Percentiles rank a stretch among this genome's conserved stretches.
These are phyloP conservation scores for Rhizophagus sp. DNA, from an alignment of 192 early-diverging fungal genomes.

Conservation along the genomic window DNA sequence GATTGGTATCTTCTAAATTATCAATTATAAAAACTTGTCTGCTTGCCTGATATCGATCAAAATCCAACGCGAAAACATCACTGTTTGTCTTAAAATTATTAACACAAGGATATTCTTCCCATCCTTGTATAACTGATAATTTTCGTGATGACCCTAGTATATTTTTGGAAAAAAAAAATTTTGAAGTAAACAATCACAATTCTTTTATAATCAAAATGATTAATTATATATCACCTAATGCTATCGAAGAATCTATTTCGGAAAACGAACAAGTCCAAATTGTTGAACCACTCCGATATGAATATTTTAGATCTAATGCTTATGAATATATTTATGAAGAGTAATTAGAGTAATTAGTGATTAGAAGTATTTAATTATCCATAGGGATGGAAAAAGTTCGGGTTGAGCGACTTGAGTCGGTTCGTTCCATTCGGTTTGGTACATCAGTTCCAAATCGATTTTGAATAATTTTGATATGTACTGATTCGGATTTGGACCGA, in stretches of 20 bases:
- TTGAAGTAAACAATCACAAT: neutral
- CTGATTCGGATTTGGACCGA: too few relatives aligned
- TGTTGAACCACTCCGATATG: neutral
- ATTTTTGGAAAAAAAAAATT: neutral
- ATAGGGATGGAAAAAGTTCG: too few relatives aligned
- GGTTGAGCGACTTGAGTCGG: too few relatives aligned
- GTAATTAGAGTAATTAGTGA: too few relatives aligned
- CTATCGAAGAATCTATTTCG: neutral
- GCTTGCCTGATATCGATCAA: constrained; percentile 1
- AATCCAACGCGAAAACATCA: constrained; percentile 17
- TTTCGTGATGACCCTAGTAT: neutral
- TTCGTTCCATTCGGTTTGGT: too few relatives aligned
- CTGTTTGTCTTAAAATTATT: constrained; percentile 11
- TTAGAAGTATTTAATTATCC: too few relatives aligned
- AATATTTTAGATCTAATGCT: neutral
- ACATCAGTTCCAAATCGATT: too few relatives aligned
- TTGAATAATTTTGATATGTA: too few relatives aligned
- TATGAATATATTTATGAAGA: neutral
- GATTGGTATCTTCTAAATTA: neutral
- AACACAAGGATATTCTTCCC: neutral
- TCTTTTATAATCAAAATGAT: neutral
- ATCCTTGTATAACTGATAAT: neutral
- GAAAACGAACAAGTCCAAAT: constrained; percentile 14
- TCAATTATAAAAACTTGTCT: neutral
- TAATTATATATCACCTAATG: neutral